These are phyloP conservation scores for Vigna reflexopilosa DNA, from an alignment of 306 rosid genomes.

Conservation along the genomic window DNA sequence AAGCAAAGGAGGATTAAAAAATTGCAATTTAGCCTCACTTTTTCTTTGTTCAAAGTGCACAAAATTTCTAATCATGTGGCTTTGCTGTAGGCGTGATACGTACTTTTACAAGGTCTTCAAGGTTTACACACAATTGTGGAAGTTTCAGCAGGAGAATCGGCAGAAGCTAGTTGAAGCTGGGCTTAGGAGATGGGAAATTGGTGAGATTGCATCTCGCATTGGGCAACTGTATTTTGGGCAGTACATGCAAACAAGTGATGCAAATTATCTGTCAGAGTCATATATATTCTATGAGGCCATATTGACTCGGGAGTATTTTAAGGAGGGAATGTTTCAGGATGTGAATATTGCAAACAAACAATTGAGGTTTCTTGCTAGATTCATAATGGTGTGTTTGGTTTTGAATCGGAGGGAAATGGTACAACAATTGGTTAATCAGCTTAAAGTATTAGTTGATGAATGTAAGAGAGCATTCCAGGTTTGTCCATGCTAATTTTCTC, in stretches of 20 bases:
- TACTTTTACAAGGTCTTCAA: conserved; percentile 91
- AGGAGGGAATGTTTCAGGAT: conserved; percentile 81
- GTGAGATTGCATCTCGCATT: conserved; percentile 94
- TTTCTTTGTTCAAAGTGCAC: neutral
- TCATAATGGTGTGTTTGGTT: conserved; percentile 80
- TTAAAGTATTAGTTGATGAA: conserved; percentile 74
- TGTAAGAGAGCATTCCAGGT: conserved; percentile 92
- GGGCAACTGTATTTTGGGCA: conserved; percentile 93
- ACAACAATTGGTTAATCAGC: conserved; percentile 79
- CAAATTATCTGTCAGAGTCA: conserved; percentile 80
- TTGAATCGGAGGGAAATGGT: conserved; percentile 77
- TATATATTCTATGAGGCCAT: conserved; percentile 90
- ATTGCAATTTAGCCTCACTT: neutral
- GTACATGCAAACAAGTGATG: conserved; percentile 92
- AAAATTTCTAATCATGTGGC: conserved; percentile 15
- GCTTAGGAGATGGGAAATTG: conserved; percentile 85
- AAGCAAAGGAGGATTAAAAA: too few relatives aligned
- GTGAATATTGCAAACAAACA: conserved; percentile 77
- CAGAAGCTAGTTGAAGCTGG: conserved; percentile 90
- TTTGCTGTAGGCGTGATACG: conserved; percentile 69
- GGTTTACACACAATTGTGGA: conserved; percentile 93
- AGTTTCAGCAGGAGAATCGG: conserved; percentile 92
- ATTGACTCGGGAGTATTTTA: conserved; percentile 87
- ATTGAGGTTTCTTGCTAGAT: conserved; percentile 84
- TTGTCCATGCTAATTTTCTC: conserved; percentile 11